Evolutionary conservation across 1,284 basidiomycete species (phyloP).

Genomic region (Sporisorium scitamineum): DNA sequence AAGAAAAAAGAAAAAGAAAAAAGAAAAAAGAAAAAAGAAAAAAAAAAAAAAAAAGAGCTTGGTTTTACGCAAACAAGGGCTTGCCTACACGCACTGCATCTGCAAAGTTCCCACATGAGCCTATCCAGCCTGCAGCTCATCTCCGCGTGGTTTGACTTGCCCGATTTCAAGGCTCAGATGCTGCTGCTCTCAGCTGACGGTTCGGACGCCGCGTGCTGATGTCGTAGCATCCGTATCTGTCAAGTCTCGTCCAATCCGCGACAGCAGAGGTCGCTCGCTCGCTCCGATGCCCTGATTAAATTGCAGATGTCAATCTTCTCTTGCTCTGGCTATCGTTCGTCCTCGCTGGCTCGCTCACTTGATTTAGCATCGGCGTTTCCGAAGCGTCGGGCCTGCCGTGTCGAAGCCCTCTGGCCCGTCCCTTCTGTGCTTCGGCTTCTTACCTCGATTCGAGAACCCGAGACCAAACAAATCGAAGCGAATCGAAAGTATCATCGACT

Average conservation of each 20-base stretch:
- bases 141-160: not conserved
- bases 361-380: not conserved
- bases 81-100: too few relatives aligned
- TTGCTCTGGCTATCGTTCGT: too few relatives aligned
- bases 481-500: not conserved
- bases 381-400: not conserved
- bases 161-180: not conserved
- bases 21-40: not conserved
- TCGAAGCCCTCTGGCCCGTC: not conserved
- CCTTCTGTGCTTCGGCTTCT: not conserved
- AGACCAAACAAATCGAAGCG: not conserved
- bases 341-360: not conserved
- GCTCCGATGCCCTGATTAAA: too few relatives aligned
- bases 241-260: not conserved
- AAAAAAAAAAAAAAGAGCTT: too few relatives aligned
- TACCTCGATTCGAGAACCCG: not conserved
- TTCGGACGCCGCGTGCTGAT: not conserved
- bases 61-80: too few relatives aligned
- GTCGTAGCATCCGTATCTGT: not conserved
- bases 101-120: too few relatives aligned
- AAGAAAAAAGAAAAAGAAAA: not conserved
- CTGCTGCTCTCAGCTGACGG: not conserved
- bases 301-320: too few relatives aligned
- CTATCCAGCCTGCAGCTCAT: not conserved
- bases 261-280: too few relatives aligned